Percentiles rank a stretch among this genome's conserved stretches.
These are phyloP conservation scores for Tricholoma flavovirens DNA, from an alignment of 768 basidiomycete genomes.

Conservation along the genomic window DNA sequence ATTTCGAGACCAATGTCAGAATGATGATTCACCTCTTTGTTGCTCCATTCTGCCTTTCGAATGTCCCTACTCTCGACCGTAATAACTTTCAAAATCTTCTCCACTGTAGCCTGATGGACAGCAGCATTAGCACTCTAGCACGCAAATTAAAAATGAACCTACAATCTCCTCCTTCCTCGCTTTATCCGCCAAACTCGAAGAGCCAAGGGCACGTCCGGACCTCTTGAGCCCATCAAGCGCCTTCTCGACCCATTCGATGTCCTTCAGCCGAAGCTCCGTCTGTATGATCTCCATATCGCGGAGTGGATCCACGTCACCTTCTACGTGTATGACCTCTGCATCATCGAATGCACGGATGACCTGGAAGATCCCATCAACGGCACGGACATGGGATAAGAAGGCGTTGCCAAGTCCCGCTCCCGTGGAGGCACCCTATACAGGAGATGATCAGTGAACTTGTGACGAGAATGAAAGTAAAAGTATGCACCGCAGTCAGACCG, in stretches of 20 bases:
- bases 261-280: conserved; percentile 90
- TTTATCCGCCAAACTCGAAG: conserved; percentile 80
- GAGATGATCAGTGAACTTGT: conserved; percentile 2
- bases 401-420: conserved; percentile 97
- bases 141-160: conserved; percentile 18
- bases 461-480: neutral
- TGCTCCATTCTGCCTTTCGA: conserved; percentile 89
- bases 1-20: too few species aligned
- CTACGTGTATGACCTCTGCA: conserved; percentile 98
- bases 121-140: neutral
- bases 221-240: conserved; percentile 74
- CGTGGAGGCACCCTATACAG: conserved; percentile 83
- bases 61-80: conserved; percentile 83
- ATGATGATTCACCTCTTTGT: conserved; percentile 73
- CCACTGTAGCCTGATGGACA: conserved; percentile 62
- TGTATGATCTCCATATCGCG: conserved; percentile 98
- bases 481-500: conserved; percentile 83
- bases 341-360: conserved; percentile 98
- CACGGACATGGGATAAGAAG: conserved; percentile 95
- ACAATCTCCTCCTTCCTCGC: conserved; percentile 96
- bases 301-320: conserved; percentile 93
- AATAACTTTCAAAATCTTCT: conserved; percentile 78
- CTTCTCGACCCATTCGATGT: conserved; percentile 99
- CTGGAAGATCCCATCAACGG: conserved; percentile 99
- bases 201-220: conserved; percentile 64